Base-by-base conservation (phyloP, 2,329 filamentous ascomycete species). In the Scedosporium dehoogii region DNA sequence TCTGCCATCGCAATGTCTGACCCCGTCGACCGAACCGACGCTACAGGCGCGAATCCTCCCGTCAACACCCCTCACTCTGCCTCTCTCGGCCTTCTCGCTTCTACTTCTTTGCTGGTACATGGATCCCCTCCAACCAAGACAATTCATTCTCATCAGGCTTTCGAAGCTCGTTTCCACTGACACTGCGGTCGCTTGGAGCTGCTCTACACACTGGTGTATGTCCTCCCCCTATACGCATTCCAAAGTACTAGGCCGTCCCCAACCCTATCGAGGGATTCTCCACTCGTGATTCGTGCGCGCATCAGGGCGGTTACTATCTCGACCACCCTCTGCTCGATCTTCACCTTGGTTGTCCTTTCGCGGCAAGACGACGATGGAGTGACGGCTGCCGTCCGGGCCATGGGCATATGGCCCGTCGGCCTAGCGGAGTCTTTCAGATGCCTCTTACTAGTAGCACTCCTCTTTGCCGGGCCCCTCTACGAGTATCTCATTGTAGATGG, bases 181-280 rank as follows among this genome's bases (percentile, higher is more conserved):
- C 41, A 23, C 51, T 10, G 5, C 10, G 12, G 23, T 23, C 21
- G 2, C 23, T 60, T 51, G 71, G 64, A 90, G 90, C 76, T 92
- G 65, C 74, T 87, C 65, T 96, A 96, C 75, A 96, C 91, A n/a
- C 74, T 92, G 68, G 76, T 91, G 77, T 99, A 97, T 76, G 90
- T 99, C 69, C 78, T 90, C 3, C 93, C 94, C 25, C 91, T 97
- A 75, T 97, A 99, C 78, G 80, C 93, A 66, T 94, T 88, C 21
- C 75, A 85, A 3, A 82, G 85, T 21, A 96, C 93, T 4, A 85
- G 92, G 60, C 92, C 92, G 6, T 94, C 91, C 6, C 82, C 85
- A 27, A 85, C 82, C 62, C 83, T 96, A 29, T 90, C 90, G 64
- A 87, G 94, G 71, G 92, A 97, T 83, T 88, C 91, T 29, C 91